Conservation (phyloP, 192 early-diverging fungal species). For the Rhizophagus clarus region DNA sequence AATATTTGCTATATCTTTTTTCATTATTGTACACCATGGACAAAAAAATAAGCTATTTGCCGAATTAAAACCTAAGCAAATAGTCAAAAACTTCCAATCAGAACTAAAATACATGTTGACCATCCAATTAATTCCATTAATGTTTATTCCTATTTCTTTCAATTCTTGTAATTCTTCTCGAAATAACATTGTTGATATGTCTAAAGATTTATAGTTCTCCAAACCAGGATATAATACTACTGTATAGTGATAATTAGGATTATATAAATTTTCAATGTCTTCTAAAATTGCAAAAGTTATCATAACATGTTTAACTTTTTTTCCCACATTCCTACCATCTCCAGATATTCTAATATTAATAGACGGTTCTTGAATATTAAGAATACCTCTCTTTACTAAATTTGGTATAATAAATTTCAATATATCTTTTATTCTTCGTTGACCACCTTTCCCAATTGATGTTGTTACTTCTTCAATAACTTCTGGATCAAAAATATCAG, state of each 20-base stretch:
- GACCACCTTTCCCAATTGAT: background rate
- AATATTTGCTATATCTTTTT: too few relatives aligned
- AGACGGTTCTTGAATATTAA: background rate
- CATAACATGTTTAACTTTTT: constrained; percentile 14
- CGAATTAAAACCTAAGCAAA: too few relatives aligned
- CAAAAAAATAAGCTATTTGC: too few relatives aligned
- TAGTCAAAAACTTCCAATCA: too few relatives aligned
- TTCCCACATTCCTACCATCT: background rate
- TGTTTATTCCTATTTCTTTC: background rate
- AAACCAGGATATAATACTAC: background rate
- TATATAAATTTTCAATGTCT: background rate
- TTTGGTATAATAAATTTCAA: too few relatives aligned
- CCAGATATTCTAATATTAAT: background rate
- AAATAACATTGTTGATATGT: background rate
- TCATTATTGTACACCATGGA: too few relatives aligned
- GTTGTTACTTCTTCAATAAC: background rate
- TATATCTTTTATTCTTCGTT: too few relatives aligned
- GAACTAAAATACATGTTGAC: background rate
- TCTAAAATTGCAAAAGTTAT: background rate
- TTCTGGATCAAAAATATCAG: background rate
- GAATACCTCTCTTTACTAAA: background rate
- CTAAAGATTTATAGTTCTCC: background rate
- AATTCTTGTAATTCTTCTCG: background rate
- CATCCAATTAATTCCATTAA: background rate
- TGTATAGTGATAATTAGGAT: constrained; percentile 1